These are phyloP conservation scores for Diversispora epigaea DNA, from an alignment of 192 early-diverging fungal species.

Conservation along the genomic window DNA sequence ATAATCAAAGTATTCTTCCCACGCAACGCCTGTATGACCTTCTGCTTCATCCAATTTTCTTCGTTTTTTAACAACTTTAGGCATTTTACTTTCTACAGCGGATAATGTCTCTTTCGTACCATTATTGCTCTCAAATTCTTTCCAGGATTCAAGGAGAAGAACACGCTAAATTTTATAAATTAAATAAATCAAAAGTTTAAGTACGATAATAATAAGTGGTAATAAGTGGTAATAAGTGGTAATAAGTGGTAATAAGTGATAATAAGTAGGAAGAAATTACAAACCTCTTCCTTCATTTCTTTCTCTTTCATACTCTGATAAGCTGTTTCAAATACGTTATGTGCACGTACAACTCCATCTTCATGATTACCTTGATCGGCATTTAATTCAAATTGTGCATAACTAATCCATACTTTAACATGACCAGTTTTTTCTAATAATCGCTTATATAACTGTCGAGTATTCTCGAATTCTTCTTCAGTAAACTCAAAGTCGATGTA, in stretches of 20 bases:
- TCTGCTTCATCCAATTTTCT: conserved; percentile 63
- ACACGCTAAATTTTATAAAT: conserved; percentile 54
- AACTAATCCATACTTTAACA: conserved; percentile 96
- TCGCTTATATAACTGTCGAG: conserved; percentile 78
- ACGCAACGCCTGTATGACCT: conserved; percentile 57
- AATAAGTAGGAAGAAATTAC: not conserved
- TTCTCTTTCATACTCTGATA: conserved; percentile 69
- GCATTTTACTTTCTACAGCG: conserved; percentile 75
- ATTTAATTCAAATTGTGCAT: conserved; percentile 85
- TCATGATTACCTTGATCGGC: conserved; percentile 54
- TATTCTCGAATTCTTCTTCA: conserved; percentile 77
- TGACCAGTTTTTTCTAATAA: conserved; percentile 86
- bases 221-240: no score
- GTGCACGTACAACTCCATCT: conserved; percentile 52
- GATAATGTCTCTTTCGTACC: conserved; percentile 53
- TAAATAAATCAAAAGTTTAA: not conserved
- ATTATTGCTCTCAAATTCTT: conserved; percentile 73
- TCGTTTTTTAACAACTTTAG: conserved; percentile 88
- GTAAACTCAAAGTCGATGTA: conserved; percentile 95
- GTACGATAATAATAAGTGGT: no score
- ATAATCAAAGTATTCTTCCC: conserved; percentile 99
- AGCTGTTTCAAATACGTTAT: conserved; percentile 74
- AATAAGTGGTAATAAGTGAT: no score
- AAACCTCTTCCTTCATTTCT: conserved; percentile 76
- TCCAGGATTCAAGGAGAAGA: conserved; percentile 89